Evolutionary conservation across 306 rosid species (phyloP).

Genomic region (Cicer chorassanicum): DNA sequence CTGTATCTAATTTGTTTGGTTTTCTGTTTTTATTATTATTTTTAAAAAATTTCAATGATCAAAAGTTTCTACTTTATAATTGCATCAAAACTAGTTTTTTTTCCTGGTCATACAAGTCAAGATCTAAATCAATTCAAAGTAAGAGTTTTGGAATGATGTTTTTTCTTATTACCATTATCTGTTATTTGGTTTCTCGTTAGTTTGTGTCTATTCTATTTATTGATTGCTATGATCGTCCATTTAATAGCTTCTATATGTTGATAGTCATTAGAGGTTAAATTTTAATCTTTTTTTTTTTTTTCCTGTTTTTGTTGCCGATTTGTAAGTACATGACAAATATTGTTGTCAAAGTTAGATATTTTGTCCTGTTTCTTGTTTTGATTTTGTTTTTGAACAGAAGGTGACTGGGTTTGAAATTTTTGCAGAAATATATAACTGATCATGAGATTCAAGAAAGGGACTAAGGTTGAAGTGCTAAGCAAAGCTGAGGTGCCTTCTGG

Average conservation of each 20-base stretch:
- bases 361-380: slow-evolving; percentile 41
- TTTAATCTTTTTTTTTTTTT: slow-evolving; percentile 11
- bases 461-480: slow-evolving; percentile 82
- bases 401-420: slow-evolving; percentile 40
- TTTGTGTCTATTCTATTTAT: slow-evolving; percentile 31
- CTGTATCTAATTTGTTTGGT: slow-evolving; percentile 42
- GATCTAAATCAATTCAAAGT: slow-evolving; percentile 43
- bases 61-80: slow-evolving; percentile 32
- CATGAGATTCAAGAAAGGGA: slow-evolving; percentile 86
- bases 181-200: slow-evolving; percentile 34
- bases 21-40: slow-evolving; percentile 28
- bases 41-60: not conserved
- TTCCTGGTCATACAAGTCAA: slow-evolving; percentile 41
- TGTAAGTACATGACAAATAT: not conserved
- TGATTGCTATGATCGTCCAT: slow-evolving; percentile 29
- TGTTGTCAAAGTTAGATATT: slow-evolving; percentile 9
- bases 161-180: slow-evolving; percentile 12
- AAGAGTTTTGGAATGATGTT: slow-evolving; percentile 33
- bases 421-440: slow-evolving; percentile 26
- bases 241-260: slow-evolving; percentile 35
- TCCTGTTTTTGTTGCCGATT: not conserved
- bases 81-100: slow-evolving; percentile 25
- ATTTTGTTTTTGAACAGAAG: slow-evolving; percentile 43
- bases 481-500: slow-evolving; percentile 82
- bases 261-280: not conserved